Percentiles rank a stretch among this genome's conserved stretches.
phyloP scores from a whole-genome alignment of 805 yeast species.

The Hermanozyma aechmeae region DNA sequence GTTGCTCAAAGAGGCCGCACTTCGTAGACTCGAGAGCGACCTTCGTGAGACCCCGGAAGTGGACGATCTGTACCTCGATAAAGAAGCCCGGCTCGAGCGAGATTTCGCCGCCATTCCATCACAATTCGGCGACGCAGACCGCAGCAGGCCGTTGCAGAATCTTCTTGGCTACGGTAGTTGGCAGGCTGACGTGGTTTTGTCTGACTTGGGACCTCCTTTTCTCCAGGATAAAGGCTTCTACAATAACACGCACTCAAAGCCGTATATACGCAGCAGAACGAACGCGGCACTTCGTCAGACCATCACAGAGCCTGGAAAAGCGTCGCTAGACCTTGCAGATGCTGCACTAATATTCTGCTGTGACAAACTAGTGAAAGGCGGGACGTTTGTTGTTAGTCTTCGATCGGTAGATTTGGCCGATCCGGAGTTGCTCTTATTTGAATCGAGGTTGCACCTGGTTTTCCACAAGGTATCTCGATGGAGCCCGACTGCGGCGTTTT shows the following conservation, averaged over 20 bases:
- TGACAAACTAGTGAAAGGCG: conserved; percentile 17
- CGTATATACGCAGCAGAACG: conserved; percentile 19
- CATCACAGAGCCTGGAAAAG: conserved; percentile 13
- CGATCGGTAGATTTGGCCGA: conserved; percentile 16
- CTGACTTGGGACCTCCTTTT: conserved; percentile 26
- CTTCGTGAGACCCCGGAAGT: no score
- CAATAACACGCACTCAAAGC: conserved; percentile 26
- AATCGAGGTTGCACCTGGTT: conserved; percentile 13
- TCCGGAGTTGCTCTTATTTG: conserved; percentile 18
- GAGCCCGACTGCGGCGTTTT: conserved; percentile 4
- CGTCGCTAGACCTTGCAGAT: conserved; percentile 31
- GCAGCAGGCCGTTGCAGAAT: not conserved
- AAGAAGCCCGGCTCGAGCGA: no score
- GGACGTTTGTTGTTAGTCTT: conserved; percentile 23
- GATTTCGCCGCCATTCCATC: no score
- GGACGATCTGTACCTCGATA: no score
- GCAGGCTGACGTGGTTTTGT: conserved; percentile 26
- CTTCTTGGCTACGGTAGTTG: conserved; percentile 5
- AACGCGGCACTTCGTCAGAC: conserved; percentile 18
- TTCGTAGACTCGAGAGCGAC: no score
- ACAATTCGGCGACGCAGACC: no score
- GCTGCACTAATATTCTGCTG: conserved; percentile 26
- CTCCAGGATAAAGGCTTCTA: conserved; percentile 28
- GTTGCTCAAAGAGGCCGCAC: conserved; percentile 7
- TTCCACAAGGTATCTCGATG: conserved; percentile 18